phyloP scores from a whole-genome alignment of 1,139 yeast genomes.

The Hyphopichia buzzinii region DNA sequence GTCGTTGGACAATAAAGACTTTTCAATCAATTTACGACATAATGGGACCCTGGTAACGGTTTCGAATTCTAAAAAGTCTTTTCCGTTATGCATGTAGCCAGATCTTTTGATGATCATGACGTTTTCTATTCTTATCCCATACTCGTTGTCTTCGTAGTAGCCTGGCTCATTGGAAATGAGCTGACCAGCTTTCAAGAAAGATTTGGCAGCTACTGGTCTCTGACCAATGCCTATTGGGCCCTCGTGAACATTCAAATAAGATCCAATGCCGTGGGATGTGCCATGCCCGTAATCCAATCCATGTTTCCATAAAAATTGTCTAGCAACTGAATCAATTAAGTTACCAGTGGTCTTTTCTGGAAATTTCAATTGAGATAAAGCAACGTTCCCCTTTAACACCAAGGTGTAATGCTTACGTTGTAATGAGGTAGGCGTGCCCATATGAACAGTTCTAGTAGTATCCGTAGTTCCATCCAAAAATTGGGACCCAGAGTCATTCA shows the following conservation, averaged over 20 bases:
- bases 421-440: slow-evolving; percentile 63
- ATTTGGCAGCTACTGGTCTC: slow-evolving; percentile 46
- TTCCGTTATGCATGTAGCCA: slow-evolving; percentile 44
- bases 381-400: slow-evolving; percentile 89
- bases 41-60: slow-evolving; percentile 91
- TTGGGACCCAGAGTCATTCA: slow-evolving; percentile 94
- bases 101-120: slow-evolving; percentile 63
- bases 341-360: slow-evolving; percentile 88
- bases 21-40: slow-evolving; percentile 66
- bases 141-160: slow-evolving; percentile 85
- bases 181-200: slow-evolving; percentile 66
- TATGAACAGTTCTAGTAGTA: slow-evolving; percentile 89
- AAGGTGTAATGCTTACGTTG: slow-evolving; percentile 78
- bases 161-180: slow-evolving; percentile 95
- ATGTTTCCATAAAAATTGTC: slow-evolving; percentile 82
- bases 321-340: slow-evolving; percentile 80
- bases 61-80: slow-evolving; percentile 69
- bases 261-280: slow-evolving; percentile 97
- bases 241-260: slow-evolving; percentile 91
- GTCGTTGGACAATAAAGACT: slow-evolving; percentile 50
- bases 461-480: slow-evolving; percentile 95
- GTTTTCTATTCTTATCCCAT: slow-evolving; percentile 92
- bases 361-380: slow-evolving; percentile 72
- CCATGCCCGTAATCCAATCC: slow-evolving; percentile 96
- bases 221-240: slow-evolving; percentile 94